Evolutionary conservation across 371 early-diverging fungal species (phyloP), one percentile per base, ranked within the genome.

Genomic region (Circinella minor): DNA sequence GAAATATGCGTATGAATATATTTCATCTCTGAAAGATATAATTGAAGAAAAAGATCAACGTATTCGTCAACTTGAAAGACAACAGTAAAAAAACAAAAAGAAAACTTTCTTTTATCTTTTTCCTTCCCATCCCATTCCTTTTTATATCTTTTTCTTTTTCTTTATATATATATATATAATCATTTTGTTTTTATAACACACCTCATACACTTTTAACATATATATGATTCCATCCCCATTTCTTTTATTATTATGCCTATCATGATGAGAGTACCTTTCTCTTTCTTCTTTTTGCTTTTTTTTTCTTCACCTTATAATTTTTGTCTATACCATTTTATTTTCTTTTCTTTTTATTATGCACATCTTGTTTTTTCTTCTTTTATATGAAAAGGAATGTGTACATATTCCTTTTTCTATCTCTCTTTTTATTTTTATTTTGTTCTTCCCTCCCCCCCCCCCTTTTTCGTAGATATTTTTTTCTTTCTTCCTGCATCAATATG

Each of bases 1-100:
- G 27, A 80, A 76, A 17, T 82, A 85, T 68, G 86, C 89, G 0
- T 89, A 85, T 47, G 88, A 86, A 60, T 88, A 88, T 48, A 92
- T 92, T 57, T 74, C 82, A 27, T 62, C 71, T 15, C 75, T 91
- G 27, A 86, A 84, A 39, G 63, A 18, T 5, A 74, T 71, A 0
- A 57, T 81, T 14, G 60, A 68, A 15, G 74, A 81, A 48, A 67
- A 73, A 55, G 84, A 84, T 27, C 61, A 47, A 57, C 65, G 65
- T n/a, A 65, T 70, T 14, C 20, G 36, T 9, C 20, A 65, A 17
- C 70, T 70, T 27, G 70, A 70, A 57, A 27, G 57, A 57, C 11
- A 34, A 8, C 62, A 69, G 37, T 34, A 65, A 27, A 34, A 27
- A 13, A 38, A 49, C 54, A 39, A 39, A 6, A 39, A 48, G 11